phyloP scores from a whole-genome alignment of 495 filamentous ascomycete genomes.

The Neurospora sp. region DNA sequence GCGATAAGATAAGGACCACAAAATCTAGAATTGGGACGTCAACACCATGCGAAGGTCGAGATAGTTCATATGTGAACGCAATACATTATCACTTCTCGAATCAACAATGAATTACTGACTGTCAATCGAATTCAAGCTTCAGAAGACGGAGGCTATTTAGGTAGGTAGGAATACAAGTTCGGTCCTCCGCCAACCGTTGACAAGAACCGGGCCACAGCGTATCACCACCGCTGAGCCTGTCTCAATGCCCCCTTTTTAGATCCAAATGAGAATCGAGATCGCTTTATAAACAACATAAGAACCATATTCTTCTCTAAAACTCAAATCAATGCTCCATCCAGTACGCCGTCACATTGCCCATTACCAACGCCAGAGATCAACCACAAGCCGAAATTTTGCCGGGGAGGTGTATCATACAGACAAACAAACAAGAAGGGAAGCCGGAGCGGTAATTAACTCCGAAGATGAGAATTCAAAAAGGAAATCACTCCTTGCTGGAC shows the following conservation, averaged over 20 bases:
- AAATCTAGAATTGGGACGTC: not conserved
- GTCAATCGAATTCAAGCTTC: not conserved
- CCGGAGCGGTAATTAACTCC: not conserved
- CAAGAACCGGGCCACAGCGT: not conserved
- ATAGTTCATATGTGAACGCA: too few species aligned
- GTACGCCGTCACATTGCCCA: slow-evolving; percentile 19
- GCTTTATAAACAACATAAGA: slow-evolving; percentile 11
- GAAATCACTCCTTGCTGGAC: slow-evolving; percentile 27
- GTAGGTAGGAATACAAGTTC: not conserved
- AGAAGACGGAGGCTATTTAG: not conserved
- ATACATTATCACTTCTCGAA: not conserved
- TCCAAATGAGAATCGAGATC: slow-evolving; percentile 9
- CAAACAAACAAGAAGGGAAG: slow-evolving; percentile 9
- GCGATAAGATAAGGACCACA: not conserved
- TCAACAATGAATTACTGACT: not conserved
- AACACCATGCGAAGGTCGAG: not conserved
- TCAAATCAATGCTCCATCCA: slow-evolving; percentile 13
- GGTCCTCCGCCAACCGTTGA: not conserved
- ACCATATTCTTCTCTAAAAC: slow-evolving; percentile 2
- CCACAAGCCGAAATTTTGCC: slow-evolving; percentile 12
- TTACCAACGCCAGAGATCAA: slow-evolving; percentile 25
- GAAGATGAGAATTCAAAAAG: slow-evolving; percentile 1
- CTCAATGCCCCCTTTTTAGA: slow-evolving; percentile 7
- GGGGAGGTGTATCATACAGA: slow-evolving; percentile 29
- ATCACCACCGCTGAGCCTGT: not conserved